These are phyloP conservation scores for Tolypocladium inflatum DNA, from an alignment of 2,329 filamentous ascomycete species.

Conservation along the genomic window DNA sequence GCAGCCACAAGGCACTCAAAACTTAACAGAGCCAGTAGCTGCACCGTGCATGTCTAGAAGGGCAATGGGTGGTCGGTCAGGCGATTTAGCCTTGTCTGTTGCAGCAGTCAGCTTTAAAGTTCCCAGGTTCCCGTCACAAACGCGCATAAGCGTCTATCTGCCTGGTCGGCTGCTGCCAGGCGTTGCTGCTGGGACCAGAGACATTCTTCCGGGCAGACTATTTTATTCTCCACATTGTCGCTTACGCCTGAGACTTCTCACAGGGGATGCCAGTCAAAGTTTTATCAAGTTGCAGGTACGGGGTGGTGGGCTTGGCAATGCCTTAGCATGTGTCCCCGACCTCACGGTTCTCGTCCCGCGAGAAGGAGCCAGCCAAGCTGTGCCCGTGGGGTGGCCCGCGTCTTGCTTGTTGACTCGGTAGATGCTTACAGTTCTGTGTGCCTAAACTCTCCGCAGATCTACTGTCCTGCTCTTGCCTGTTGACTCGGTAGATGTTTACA, in stretches of 20 bases:
- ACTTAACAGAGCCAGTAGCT: background rate
- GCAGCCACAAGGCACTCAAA: background rate
- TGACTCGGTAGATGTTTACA: too few species aligned
- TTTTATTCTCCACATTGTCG: too few species aligned
- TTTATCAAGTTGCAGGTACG: too few species aligned
- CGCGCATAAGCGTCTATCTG: too few species aligned
- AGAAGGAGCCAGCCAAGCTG: background rate
- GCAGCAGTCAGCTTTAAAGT: background rate
- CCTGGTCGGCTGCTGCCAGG: too few species aligned
- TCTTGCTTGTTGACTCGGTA: background rate
- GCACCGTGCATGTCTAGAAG: background rate
- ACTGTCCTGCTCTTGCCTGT: too few species aligned
- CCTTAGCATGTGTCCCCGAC: background rate
- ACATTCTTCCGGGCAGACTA: too few species aligned
- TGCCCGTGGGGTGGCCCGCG: background rate
- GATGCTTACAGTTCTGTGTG: too few species aligned
- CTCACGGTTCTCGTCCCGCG: background rate
- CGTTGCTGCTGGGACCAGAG: background rate
- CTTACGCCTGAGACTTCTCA: too few species aligned
- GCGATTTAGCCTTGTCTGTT: background rate
- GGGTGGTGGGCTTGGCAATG: background rate
- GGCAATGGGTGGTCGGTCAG: background rate
- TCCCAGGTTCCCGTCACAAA: background rate
- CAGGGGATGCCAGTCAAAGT: too few species aligned
- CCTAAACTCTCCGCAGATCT: background rate